Conservation (phyloP, 306 rosid species). For the Inga laurina region DNA sequence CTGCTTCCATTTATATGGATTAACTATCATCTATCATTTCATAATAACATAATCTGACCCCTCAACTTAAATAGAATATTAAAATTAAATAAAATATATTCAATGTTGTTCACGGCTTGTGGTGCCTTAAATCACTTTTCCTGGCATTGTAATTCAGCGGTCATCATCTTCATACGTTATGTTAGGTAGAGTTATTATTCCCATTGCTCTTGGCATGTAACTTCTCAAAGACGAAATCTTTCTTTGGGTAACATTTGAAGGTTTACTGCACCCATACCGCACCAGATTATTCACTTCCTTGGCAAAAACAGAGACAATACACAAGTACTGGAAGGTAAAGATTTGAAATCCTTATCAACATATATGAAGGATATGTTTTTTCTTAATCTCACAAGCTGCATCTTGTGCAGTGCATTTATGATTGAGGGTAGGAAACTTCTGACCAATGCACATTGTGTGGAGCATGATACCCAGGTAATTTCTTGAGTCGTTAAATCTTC, state of each 20-base stretch:
- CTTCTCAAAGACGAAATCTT: conserved; percentile 22
- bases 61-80: not conserved
- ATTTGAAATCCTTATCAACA: conserved; percentile 35
- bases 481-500: conserved; percentile 29
- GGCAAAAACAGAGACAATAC: conserved; percentile 97
- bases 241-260: conserved; percentile 41
- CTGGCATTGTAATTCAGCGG: not conserved
- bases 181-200: not conserved
- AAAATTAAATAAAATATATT: conserved; percentile 21
- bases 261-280: conserved; percentile 97
- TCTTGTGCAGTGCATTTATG: conserved; percentile 89
- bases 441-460: conserved; percentile 98
- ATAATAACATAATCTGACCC: not conserved
- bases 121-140: conserved; percentile 19
- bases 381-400: conserved; percentile 34
- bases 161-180: conserved; percentile 11
- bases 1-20: not conserved
- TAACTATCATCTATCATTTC: not conserved
- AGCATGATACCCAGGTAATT: conserved; percentile 88
- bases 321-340: conserved; percentile 96
- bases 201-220: conserved; percentile 3
- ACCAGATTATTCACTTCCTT: conserved; percentile 98
- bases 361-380: conserved; percentile 18
- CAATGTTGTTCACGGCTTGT: conserved; percentile 2
- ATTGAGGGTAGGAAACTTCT: conserved; percentile 82